Evolutionary conservation across 2,329 filamentous ascomycete species (phyloP).

Genomic region (Leptographium flavum): DNA sequence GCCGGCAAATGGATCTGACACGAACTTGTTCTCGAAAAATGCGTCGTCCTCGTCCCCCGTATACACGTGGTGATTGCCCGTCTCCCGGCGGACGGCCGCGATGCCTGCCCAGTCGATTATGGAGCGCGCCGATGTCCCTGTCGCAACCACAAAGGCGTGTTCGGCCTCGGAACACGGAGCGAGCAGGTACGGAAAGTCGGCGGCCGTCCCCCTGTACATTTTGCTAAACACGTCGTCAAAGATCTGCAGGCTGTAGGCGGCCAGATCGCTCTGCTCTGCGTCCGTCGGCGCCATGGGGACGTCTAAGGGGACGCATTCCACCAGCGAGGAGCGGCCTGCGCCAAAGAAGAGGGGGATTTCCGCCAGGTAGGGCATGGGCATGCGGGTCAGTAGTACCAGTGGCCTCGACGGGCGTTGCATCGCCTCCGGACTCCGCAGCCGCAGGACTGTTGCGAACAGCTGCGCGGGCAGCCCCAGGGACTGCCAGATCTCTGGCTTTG

Average conservation of each 20-base stretch:
- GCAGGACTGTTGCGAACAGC: constrained; percentile 49
- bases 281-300: constrained; percentile 27
- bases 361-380: constrained; percentile 48
- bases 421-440: constrained; percentile 38
- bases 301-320: constrained; percentile 33
- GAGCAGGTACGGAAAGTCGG: constrained; percentile 70
- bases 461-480: constrained; percentile 27
- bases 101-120: constrained; percentile 45
- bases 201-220: constrained; percentile 47
- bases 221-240: constrained; percentile 89
- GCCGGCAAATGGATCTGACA: constrained; percentile 46
- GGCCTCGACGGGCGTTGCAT: constrained; percentile 47
- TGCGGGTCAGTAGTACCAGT: constrained; percentile 57
- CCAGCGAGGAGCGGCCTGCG: constrained; percentile 41
- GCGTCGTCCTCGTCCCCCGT: constrained; percentile 27
- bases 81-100: constrained; percentile 1
- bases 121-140: constrained; percentile 10
- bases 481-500: constrained; percentile 67
- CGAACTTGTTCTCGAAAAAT: constrained; percentile 38
- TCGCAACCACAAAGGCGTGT: constrained; percentile 16
- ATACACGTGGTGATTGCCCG: constrained; percentile 27
- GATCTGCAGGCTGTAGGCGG: constrained; percentile 57
- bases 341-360: constrained; percentile 60
- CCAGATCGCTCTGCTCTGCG: constrained; percentile 37
- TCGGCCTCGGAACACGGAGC: constrained; percentile 35